Conservation (phyloP, 495 filamentous ascomycete species). For the Thermothielavioides terrestris region DNA sequence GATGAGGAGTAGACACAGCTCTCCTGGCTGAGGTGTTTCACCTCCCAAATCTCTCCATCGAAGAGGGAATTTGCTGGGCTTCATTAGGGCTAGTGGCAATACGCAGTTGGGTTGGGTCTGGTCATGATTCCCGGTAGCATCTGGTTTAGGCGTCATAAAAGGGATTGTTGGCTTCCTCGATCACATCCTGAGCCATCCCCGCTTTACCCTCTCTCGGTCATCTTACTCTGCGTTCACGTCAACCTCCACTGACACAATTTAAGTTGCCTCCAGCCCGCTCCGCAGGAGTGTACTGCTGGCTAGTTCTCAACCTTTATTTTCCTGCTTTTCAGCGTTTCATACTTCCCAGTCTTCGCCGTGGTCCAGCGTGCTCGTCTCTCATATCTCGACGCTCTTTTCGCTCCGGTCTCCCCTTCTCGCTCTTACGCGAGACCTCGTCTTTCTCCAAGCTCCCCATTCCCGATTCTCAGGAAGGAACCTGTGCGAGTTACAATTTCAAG, state of each 20-base stretch:
- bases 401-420: no score
- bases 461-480: no score
- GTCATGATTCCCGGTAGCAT: conserved; percentile 31
- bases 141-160: conserved; percentile 33
- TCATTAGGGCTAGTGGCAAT: conserved; percentile 10
- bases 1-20: conserved; percentile 46
- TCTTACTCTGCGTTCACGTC: background rate
- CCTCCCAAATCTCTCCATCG: background rate
- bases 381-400: no score
- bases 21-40: background rate
- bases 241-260: background rate
- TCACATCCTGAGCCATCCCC: conserved; percentile 17
- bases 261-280: no score
- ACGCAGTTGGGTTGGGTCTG: conserved; percentile 20
- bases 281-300: no score
- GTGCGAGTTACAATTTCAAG: no score
- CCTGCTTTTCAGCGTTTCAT: no score
- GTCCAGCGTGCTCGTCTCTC: no score
- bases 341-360: no score
- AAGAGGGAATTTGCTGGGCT: background rate
- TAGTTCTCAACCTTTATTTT: no score
- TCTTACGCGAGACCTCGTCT: no score
- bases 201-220: conserved; percentile 6
- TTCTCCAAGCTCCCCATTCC: no score
- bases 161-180: conserved; percentile 29